phyloP scores from a whole-genome alignment of 1,139 yeast species.

The Saccharomyces hybrid region DNA sequence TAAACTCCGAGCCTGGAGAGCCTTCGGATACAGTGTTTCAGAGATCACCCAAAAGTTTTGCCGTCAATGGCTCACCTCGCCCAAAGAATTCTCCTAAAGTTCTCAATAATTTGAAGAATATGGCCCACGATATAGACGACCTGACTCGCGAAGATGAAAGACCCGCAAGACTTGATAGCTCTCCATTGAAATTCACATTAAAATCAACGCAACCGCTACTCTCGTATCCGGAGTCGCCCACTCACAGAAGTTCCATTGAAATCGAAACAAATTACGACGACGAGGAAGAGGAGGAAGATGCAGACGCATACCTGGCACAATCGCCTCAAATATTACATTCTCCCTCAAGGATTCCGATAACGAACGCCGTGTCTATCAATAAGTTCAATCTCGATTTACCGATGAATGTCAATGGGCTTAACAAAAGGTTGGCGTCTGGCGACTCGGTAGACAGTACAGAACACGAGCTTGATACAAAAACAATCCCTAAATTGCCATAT shows the following conservation, averaged over 20 bases:
- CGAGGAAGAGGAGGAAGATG: background rate
- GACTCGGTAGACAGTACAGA: background rate
- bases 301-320: background rate
- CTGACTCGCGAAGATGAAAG: background rate
- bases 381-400: constrained; percentile 10
- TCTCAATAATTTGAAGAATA: background rate
- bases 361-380: constrained; percentile 21
- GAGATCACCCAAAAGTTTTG: background rate
- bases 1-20: background rate
- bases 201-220: constrained; percentile 9
- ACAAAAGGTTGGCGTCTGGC: background rate
- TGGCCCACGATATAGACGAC: background rate
- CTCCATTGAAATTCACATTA: constrained; percentile 22
- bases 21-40: background rate
- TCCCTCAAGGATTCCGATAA: constrained; percentile 25
- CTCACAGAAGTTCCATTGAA: background rate
- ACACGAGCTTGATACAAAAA: background rate
- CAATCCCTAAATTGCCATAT: background rate
- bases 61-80: background rate
- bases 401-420: background rate
- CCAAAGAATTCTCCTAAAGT: background rate
- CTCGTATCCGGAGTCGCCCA: background rate
- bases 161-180: background rate
- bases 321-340: constrained; percentile 6
- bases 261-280: background rate